A percentile compares a stretch with the other conserved stretches of the same genome.
phyloP scores from a whole-genome alignment of 208 protist genomes.

The Leishmania arabica region DNA sequence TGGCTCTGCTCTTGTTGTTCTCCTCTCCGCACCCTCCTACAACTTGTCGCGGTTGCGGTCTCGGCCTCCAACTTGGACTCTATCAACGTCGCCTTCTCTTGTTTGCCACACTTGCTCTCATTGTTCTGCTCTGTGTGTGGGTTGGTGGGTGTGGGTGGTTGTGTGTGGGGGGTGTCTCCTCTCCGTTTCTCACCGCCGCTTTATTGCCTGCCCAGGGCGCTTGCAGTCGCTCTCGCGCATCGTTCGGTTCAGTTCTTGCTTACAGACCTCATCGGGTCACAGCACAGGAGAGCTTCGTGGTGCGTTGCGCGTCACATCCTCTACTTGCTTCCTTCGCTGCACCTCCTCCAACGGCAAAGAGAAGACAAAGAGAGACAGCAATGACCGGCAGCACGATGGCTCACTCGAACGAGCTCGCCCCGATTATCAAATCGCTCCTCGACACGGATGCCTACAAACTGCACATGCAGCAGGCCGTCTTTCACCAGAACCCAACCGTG shows the following conservation, averaged over 20 bases:
- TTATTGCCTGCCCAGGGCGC: neutral
- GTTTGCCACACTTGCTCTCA: neutral
- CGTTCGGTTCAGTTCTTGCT: neutral
- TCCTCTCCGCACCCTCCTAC: too few species aligned
- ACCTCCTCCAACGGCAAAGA: neutral
- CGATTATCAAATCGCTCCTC: constrained; percentile 82
- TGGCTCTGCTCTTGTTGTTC: too few species aligned
- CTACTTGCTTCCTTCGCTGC: neutral
- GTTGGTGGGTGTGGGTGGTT: too few species aligned
- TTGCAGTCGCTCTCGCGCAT: neutral
- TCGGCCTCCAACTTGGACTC: too few species aligned
- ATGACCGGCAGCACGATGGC: constrained; percentile 10
- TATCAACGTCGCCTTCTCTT: neutral
- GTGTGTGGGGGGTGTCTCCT: neutral
- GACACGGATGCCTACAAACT: constrained; percentile 92
- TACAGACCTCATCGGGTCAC: too few species aligned
- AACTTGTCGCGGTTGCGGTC: too few species aligned
- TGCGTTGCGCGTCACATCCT: neutral
- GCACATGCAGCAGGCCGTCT: constrained; percentile 91
- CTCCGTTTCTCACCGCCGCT: neutral
- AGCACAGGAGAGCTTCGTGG: neutral
- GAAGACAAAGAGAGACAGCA: neutral
- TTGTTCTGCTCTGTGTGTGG: neutral
- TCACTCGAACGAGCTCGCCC: constrained; percentile 30
- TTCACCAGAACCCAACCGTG: constrained; percentile 65